phyloP scores from a whole-genome alignment of 2,329 filamentous ascomycete genomes.

The Eutypa lata region DNA sequence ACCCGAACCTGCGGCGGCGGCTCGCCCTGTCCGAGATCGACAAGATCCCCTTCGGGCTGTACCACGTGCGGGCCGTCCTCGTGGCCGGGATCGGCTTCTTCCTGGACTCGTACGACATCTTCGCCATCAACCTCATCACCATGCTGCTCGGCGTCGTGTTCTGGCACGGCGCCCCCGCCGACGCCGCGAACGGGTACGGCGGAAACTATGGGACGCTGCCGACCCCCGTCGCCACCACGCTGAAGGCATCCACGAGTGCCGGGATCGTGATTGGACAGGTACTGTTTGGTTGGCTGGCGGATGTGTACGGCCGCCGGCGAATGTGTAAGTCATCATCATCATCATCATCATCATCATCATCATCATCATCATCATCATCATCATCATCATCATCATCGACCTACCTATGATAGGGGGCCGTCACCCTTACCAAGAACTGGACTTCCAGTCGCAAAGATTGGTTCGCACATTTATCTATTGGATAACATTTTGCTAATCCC shows the following conservation, averaged over 20 bases:
- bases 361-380: too few species aligned
- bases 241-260: constrained; percentile 78
- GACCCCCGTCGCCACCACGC: constrained; percentile 63
- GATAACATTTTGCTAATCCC: not conserved
- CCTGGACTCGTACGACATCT: constrained; percentile 78
- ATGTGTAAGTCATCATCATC: constrained; percentile 50
- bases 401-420: too few species aligned
- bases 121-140: constrained; percentile 73
- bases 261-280: constrained; percentile 78
- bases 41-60: constrained; percentile 73
- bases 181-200: constrained; percentile 38
- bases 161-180: constrained; percentile 50
- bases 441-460: too few species aligned
- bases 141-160: constrained; percentile 73
- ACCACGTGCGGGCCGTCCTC: constrained; percentile 70
- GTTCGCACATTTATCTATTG: too few species aligned
- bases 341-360: too few species aligned
- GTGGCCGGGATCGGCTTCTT: constrained; percentile 84
- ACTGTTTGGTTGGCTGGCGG: constrained; percentile 73
- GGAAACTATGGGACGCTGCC: constrained; percentile 57
- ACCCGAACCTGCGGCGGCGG: constrained; percentile 73
- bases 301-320: constrained; percentile 70
- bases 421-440: too few species aligned
- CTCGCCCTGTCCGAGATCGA: constrained; percentile 77
- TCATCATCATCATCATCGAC: too few species aligned